Conservation (phyloP, 2,329 filamentous ascomycete species). For the Aspergillus calidoustus region DNA sequence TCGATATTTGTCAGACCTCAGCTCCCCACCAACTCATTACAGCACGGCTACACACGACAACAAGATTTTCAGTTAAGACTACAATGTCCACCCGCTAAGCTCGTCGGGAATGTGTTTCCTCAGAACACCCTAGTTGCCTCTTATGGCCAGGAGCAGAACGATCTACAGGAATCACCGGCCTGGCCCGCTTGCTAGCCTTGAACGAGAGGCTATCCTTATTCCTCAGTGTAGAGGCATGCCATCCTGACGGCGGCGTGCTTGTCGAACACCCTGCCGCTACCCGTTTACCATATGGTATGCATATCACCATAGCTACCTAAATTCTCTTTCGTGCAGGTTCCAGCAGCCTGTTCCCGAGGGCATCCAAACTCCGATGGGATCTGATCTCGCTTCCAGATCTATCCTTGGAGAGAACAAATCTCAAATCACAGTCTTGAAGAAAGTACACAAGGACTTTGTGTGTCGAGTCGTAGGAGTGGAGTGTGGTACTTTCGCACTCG, state of each 20-base stretch:
- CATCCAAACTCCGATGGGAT: background rate
- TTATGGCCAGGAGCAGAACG: conserved; percentile 3
- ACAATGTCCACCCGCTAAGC: background rate
- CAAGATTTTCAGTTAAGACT: conserved; percentile 1
- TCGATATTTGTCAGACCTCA: background rate
- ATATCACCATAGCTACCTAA: background rate
- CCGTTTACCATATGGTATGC: background rate
- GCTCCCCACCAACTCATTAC: background rate
- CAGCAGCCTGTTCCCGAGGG: background rate
- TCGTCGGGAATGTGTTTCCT: background rate
- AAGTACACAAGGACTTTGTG: background rate
- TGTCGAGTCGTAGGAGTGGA: background rate
- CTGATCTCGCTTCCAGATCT: background rate
- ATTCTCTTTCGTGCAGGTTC: background rate
- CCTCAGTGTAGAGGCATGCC: background rate
- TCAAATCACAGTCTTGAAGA: background rate
- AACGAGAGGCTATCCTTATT: background rate
- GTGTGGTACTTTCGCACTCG: background rate
- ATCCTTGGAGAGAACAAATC: background rate
- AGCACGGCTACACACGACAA: conserved; percentile 7
- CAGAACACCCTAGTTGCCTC: background rate
- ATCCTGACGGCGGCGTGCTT: background rate
- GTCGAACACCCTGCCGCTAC: background rate
- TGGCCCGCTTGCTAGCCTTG: background rate
- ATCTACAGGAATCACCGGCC: background rate